These are phyloP conservation scores for Drechslerella dactyloides DNA, from an alignment of 2,329 filamentous ascomycete genomes.

Conservation along the genomic window DNA sequence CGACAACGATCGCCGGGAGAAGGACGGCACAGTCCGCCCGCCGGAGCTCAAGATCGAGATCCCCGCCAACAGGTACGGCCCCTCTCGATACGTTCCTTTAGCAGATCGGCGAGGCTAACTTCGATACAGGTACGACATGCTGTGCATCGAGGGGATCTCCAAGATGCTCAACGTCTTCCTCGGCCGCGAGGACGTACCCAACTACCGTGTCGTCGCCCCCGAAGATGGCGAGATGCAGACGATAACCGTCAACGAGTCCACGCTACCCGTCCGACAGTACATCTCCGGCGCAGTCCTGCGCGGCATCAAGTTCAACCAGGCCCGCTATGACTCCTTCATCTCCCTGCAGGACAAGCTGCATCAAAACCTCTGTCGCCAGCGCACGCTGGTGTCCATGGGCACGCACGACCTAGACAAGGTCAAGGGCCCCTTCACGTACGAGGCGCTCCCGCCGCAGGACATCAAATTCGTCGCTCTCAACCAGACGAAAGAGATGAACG, in stretches of 20 bases:
- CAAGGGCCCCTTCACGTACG: constrained; percentile 94
- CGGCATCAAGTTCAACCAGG: constrained; percentile 88
- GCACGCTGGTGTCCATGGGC: constrained; percentile 94
- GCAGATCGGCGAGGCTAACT: constrained; percentile 1
- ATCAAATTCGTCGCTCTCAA: constrained; percentile 92
- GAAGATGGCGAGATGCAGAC: constrained; percentile 75
- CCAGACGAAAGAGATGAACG: constrained; percentile 86
- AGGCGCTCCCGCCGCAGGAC: constrained; percentile 86
- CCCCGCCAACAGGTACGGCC: constrained; percentile 77
- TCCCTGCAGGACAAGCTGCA: constrained; percentile 96
- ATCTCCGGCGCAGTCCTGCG: constrained; percentile 88
- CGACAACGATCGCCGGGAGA: constrained; percentile 51
- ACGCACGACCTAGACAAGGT: constrained; percentile 96
- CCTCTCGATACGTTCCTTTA: not conserved
- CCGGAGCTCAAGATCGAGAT: constrained; percentile 98
- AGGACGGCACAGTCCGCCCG: constrained; percentile 78
- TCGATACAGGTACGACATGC: constrained; percentile 74
- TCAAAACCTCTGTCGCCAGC: constrained; percentile 89
- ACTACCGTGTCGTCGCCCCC: constrained; percentile 77
- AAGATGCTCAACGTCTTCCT: constrained; percentile 96
- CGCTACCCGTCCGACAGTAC: constrained; percentile 79
- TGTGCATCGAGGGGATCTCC: constrained; percentile 96
- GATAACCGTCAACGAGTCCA: constrained; percentile 77
- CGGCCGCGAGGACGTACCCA: constrained; percentile 75
- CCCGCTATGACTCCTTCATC: constrained; percentile 96